A percentile compares a stretch with the other conserved stretches of the same genome.
Conservation (phyloP, 1,284 basidiomycete genomes). For the Ganoderma sinense region DNA sequence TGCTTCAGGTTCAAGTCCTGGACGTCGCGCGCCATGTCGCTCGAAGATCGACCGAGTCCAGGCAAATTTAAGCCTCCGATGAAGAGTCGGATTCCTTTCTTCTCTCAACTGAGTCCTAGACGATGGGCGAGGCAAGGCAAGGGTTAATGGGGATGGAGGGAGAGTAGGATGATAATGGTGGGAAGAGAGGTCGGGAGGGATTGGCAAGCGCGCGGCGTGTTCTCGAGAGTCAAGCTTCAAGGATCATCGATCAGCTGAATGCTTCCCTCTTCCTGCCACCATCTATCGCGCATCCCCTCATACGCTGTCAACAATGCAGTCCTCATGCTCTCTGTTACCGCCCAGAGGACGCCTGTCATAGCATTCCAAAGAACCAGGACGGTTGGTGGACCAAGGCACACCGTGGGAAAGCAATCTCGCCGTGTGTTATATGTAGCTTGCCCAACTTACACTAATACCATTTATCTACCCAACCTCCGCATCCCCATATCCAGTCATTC, state of each 20-base stretch:
- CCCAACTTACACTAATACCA: conserved; percentile 10
- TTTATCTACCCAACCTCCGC: conserved; percentile 4
- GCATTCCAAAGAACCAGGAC: conserved; percentile 1
- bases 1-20: background rate
- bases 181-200: background rate
- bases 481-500: conserved; percentile 9
- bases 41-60: too few relatives aligned
- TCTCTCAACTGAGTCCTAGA: background rate
- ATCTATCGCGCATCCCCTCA: background rate
- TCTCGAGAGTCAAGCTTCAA: background rate
- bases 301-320: background rate
- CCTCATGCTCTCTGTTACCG: background rate
- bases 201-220: background rate
- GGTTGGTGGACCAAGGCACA: background rate
- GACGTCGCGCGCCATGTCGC: too few relatives aligned
- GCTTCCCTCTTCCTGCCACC: background rate
- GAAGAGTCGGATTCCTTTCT: too few relatives aligned
- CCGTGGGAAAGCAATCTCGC: background rate
- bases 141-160: background rate
- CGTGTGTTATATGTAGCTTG: background rate
- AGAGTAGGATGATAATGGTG: background rate
- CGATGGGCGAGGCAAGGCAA: background rate
- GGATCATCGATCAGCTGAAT: background rate
- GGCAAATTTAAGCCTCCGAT: too few relatives aligned
- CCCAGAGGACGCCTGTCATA: background rate